Evolutionary conservation across 2,329 filamentous ascomycete genomes (phyloP), one percentile per base, ranked within the genome.

Genomic region (Claviceps pusilla): DNA sequence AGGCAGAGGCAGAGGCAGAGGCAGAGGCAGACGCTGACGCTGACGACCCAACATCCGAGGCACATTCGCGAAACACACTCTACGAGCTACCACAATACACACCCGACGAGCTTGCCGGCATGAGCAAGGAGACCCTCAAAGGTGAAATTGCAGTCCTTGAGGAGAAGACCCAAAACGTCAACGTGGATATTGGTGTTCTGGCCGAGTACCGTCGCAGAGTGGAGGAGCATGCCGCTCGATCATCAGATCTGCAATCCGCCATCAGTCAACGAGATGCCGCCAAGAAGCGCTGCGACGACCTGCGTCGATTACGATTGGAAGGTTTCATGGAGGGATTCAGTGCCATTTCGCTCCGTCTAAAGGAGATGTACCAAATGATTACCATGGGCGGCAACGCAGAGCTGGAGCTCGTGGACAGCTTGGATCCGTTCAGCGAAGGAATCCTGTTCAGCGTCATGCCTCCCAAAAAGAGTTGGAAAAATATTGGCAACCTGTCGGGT

Each of bases 281-380:
- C 60, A 98, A 97, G 78, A 87, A 88, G 66, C 86, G 89, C 9
- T 89, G 90, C 62, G 91, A 97, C 64, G 89, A 96, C 60, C 82
- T 98, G 52, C 87, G 93, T 12, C 86, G 89, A 14, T 76, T 95
- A 51, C 87, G 93, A 35, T 76, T 97, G 7, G 91, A 96, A 62
- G 91, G 93, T 41, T 98, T 98, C 78, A 97, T 97, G 90, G 89
- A 94, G 66, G 93, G 94, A 43, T 97, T 98, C 73, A 86, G 85
- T 64, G 86, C 82, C 58, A 98, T 98, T 69, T 97, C 91, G 1
- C 76, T 96, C 29, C 86, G 91, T 0, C 77, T 98, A 48, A 98
- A 98, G 74, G 93, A 98, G 66, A 98, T 98, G 93, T 98, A 98
- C 72, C 93, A 98, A 68, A 96, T 98, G 90, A 98, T 98, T 68